Evolutionary conservation across 805 yeast genomes (phyloP), one percentile per base, ranked within the genome.

Genomic region (Candida nonsorbophila): DNA sequence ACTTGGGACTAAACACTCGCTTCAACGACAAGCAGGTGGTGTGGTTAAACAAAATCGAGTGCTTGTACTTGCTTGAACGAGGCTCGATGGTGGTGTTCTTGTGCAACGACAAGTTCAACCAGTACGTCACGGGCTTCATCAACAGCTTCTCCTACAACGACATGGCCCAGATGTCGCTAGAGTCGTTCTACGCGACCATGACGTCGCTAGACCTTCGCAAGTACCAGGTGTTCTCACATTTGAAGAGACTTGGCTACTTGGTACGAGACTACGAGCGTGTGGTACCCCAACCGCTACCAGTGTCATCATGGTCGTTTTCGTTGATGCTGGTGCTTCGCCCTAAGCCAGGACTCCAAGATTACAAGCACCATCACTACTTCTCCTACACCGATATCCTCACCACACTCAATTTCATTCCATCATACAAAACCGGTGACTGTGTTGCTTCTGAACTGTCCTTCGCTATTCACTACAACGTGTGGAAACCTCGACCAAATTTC

Each of bases 401-500:
- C 5, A 25, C 25, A 23, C 23, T 34, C 5, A 22, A 15, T 7
- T 25, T 34, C 14, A 34, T 34, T 5, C 35, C 34, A 2, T 30
- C 32, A 17, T 30, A 34, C 13, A 14, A 14, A 8, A 30, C 34
- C 4, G 21, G 10, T 20, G 38, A 30, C 6, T 24, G 32, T 27
- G 14, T 34, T 7, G 7, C 20, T 39, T 34, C 29, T 44, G 47
- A 23, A 7, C 23, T 33, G 5, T 25, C 35, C 2, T 54, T 50
- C 21, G 32, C 47, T 4, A 55, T 81, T 3, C 60, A 72, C 0
- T 87, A 65, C 43, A 67, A 81, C 44, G 83, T 84, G 3, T 88
- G 96, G 95, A 86, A 84, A 49, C 97, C 97, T 2, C 61, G 68
- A 2, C 68, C 83, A 0, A 55, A 62, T 3, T 88, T 83, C 58